Evolutionary conservation across 2,329 filamentous ascomycete species (phyloP), one percentile per base, ranked within the genome.

Genomic region (Pyrenophora tritici-repentis): DNA sequence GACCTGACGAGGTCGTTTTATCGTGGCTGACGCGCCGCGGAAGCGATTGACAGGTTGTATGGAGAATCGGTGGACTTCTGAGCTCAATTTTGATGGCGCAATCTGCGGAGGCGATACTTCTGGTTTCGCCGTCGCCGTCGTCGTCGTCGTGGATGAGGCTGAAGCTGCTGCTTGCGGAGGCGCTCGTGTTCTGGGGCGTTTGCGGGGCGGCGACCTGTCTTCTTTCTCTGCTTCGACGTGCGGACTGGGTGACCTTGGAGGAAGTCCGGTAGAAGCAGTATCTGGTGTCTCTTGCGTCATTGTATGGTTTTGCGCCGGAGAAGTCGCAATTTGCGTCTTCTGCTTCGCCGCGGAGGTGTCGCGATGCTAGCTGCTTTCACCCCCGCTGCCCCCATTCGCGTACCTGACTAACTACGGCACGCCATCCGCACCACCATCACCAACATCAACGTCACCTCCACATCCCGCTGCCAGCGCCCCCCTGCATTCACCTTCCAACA

Each of bases 1-100:
- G 59, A 99, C 89, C 78, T 99, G 94, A 87, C 93, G 59, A 6
- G 66, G 70, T 20, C 68, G 65, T 45, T 70, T 69, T 35, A 73
- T 71, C 52, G 61, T 68, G 9, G 69, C 66, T 5, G 68, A 70
- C 14, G 66, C 58, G 33, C 68, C 67, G 34, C 66, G 65, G 36
- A 73, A 73, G 41, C 67, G 70, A 14, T 64, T 45, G n/a, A 72
- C 54, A 1, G 68, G 68, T 31, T 72, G 64, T 33, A 72, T 63
- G 4, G 59, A 52, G 52, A 72, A 72, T 24, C 56, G 58, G 6
- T 63, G 46, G 8, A 57, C 49, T n/a, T 44, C 39, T 0, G 18
- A 7, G 3, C 18, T 29, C 12, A 47, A 2, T n/a, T 14, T 26
- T 12, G 39, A 14, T 22, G 46, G 22, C 13, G 42, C 17, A 5